Conservation (phyloP, 140 eudicot genomes). For the Senecio squalidus region DNA sequence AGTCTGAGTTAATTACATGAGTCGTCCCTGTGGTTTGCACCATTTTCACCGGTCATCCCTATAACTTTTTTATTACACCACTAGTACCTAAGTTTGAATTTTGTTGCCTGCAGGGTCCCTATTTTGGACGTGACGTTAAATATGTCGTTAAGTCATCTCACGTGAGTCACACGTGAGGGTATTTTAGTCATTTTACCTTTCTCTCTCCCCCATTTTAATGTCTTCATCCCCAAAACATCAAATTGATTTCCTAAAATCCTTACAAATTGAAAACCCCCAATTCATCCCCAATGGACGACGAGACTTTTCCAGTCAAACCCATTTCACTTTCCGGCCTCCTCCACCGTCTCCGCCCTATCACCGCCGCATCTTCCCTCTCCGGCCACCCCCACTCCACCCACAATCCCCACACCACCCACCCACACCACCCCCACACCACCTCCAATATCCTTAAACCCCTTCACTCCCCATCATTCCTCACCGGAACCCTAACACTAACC, state of each 20-base stretch:
- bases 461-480: constrained; percentile 34
- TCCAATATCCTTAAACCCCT: constrained; percentile 45
- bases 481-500: constrained; percentile 64
- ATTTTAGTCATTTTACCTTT: too few relatives aligned
- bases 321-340: constrained; percentile 50
- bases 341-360: constrained; percentile 43
- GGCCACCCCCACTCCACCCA: constrained; percentile 15
- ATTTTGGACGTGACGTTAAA: too few relatives aligned
- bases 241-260: background rate
- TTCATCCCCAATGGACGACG: constrained; percentile 31
- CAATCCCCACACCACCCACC: background rate
- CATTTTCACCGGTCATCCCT: too few relatives aligned
- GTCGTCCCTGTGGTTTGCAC: too few relatives aligned
- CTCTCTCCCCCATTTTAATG: too few relatives aligned
- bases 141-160: too few relatives aligned
- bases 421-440: constrained; percentile 23
- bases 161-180: too few relatives aligned
- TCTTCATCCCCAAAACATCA: too few relatives aligned
- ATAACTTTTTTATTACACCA: too few relatives aligned
- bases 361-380: constrained; percentile 51
- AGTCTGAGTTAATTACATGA: too few relatives aligned
- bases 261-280: background rate
- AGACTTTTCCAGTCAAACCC: constrained; percentile 12
- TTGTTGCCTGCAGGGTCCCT: too few relatives aligned
- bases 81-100: too few relatives aligned